phyloP scores from a whole-genome alignment of 2,329 filamentous ascomycete species.

The Fusarium sp. region DNA sequence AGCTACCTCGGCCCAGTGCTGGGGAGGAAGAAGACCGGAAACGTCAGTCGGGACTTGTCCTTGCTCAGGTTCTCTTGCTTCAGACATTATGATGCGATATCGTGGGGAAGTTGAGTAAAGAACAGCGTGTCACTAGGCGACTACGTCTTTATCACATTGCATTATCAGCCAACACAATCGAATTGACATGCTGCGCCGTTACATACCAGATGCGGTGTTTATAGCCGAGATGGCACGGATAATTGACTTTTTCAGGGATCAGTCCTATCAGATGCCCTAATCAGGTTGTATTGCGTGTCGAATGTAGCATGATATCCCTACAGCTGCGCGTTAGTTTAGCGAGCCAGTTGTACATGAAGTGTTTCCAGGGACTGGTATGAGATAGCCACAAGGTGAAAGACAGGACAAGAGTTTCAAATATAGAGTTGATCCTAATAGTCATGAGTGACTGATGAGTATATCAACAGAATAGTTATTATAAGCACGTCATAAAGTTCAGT shows the following conservation, averaged over 20 bases:
- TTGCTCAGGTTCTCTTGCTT: neutral
- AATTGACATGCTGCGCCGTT: neutral
- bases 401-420: too few relatives aligned
- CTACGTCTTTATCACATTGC: neutral
- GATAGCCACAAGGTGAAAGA: too few relatives aligned
- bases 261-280: neutral
- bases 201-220: neutral
- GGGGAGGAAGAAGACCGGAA: slow-evolving; percentile 17
- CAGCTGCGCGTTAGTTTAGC: neutral
- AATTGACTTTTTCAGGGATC: neutral
- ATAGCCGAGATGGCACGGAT: neutral
- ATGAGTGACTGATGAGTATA: too few relatives aligned
- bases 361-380: too few relatives aligned
- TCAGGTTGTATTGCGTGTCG: neutral
- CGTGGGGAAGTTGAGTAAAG: neutral
- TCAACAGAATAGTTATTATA: too few relatives aligned
- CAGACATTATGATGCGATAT: neutral
- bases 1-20: slow-evolving; percentile 29
- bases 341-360: neutral
- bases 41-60: neutral
- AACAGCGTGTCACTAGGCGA: accelerated
- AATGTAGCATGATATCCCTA: neutral
- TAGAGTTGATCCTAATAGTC: too few relatives aligned
- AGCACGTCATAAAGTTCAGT: too few relatives aligned
- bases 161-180: neutral